Percentiles rank a stretch among this genome's conserved stretches.
Conservation (phyloP, 495 filamentous ascomycete genomes). For the Penicillium psychrofluorescens region DNA sequence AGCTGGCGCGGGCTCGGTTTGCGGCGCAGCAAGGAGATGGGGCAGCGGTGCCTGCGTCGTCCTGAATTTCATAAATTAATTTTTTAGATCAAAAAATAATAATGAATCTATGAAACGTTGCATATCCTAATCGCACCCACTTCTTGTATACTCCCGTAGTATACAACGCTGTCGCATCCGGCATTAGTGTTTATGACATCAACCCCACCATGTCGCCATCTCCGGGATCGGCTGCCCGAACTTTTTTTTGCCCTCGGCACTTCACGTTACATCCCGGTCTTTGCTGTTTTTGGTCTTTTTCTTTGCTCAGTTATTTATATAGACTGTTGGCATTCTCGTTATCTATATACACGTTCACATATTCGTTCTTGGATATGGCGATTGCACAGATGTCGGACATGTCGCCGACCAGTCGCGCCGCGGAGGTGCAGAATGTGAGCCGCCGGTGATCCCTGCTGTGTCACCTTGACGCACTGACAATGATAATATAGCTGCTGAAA, state of each 20-base stretch:
- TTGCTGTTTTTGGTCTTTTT: too few relatives aligned
- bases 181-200: slow-evolving; percentile 18
- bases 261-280: not conserved
- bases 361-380: not conserved
- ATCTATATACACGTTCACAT: not conserved
- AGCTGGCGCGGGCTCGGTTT: slow-evolving; percentile 40
- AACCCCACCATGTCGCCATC: slow-evolving; percentile 22
- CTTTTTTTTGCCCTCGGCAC: not conserved
- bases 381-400: slow-evolving; percentile 17
- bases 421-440: slow-evolving; percentile 41
- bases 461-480: not conserved
- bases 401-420: slow-evolving; percentile 24
- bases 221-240: slow-evolving; percentile 11
- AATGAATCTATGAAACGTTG: too few relatives aligned
- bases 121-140: too few relatives aligned
- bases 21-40: slow-evolving; percentile 22
- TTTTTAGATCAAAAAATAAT: too few relatives aligned
- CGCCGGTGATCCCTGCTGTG: not conserved
- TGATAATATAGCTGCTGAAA: slow-evolving; percentile 52
- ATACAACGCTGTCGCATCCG: too few relatives aligned
- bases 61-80: too few relatives aligned
- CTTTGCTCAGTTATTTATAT: too few relatives aligned
- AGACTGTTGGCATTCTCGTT: too few relatives aligned
- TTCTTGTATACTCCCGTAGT: too few relatives aligned
- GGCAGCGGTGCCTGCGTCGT: not conserved